Conservation (phyloP, 352 stramenopile genomes). For the Phytophthora cajani region DNA sequence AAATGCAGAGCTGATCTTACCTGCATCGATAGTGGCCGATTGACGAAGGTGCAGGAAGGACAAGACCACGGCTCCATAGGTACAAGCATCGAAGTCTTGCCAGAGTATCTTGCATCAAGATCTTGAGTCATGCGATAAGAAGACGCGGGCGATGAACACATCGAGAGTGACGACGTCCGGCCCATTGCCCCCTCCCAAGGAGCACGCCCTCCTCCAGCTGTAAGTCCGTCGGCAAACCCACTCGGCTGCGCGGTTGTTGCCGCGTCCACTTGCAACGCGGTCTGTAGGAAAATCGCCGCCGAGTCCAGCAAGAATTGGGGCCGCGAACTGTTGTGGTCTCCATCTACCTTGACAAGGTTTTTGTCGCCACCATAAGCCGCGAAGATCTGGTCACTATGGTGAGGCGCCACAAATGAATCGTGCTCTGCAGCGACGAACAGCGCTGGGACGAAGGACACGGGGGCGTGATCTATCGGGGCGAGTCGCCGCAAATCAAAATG, state of each 20-base stretch:
- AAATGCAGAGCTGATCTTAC: constrained; percentile 38
- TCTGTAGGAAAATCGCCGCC: constrained; percentile 96
- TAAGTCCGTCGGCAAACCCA: constrained; percentile 30
- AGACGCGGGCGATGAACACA: constrained; percentile 40
- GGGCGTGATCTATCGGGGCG: constrained; percentile 86
- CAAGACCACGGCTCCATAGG: constrained; percentile 66
- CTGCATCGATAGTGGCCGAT: constrained; percentile 58
- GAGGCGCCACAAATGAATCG: constrained; percentile 95
- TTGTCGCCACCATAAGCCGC: constrained; percentile 97
- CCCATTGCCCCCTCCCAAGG: constrained; percentile 43
- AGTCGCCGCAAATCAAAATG: constrained; percentile 88
- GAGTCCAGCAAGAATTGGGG: constrained; percentile 97
- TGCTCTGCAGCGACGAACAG: constrained; percentile 96
- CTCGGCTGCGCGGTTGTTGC: constrained; percentile 25
- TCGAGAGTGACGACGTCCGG: constrained; percentile 41
- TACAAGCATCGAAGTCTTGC: constrained; percentile 45
- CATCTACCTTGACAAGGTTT: constrained; percentile 97
- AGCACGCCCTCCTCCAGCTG: constrained; percentile 40
- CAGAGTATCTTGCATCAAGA: constrained; percentile 58
- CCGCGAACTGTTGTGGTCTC: constrained; percentile 97
- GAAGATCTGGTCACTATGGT: constrained; percentile 87
- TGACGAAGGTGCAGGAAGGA: constrained; percentile 72
- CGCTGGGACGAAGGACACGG: constrained; percentile 96
- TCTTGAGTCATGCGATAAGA: constrained; percentile 63
- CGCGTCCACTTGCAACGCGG: constrained; percentile 84